Conservation (phyloP, 306 rosid genomes). For the apple (Malus domestica) region DNA sequence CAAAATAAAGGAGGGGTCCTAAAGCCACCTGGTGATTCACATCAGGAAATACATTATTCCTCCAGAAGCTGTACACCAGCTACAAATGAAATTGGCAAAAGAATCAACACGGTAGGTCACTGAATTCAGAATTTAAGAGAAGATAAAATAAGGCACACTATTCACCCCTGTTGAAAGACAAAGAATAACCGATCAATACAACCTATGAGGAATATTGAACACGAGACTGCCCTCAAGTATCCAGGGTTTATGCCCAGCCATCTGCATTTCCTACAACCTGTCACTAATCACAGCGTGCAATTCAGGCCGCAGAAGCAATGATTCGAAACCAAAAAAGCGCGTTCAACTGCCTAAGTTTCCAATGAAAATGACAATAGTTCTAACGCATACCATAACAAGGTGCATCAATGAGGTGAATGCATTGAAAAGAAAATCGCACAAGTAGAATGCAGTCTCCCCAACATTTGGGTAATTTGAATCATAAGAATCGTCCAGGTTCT, state of each 20-base stretch:
- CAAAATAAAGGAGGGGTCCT: not conserved
- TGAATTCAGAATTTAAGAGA: not conserved
- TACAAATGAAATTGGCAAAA: not conserved
- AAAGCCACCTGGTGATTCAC: not conserved
- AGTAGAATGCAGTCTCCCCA: constrained; percentile 8
- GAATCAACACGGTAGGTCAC: not conserved
- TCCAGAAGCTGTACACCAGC: constrained; percentile 48
- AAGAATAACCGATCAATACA: constrained; percentile 17
- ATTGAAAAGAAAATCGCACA: not conserved
- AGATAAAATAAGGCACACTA: not conserved
- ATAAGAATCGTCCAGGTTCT: constrained; percentile 3
- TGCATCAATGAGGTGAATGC: constrained; percentile 3
- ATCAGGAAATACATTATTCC: constrained; percentile 27
- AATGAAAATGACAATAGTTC: not conserved
- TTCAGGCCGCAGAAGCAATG: constrained; percentile 1
- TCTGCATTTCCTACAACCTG: not conserved
- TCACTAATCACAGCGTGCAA: constrained; percentile 2
- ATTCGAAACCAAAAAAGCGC: not conserved
- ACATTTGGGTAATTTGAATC: not conserved
- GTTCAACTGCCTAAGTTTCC: constrained; percentile 7
- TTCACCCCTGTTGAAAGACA: constrained; percentile 24
- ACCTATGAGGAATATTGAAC: constrained; percentile 4
- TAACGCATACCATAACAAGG: not conserved
- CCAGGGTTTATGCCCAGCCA: not conserved
- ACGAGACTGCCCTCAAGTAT: not conserved